These are phyloP conservation scores for Ceratobasidium sp. DNA, from an alignment of 1,284 basidiomycete species.

Conservation along the genomic window DNA sequence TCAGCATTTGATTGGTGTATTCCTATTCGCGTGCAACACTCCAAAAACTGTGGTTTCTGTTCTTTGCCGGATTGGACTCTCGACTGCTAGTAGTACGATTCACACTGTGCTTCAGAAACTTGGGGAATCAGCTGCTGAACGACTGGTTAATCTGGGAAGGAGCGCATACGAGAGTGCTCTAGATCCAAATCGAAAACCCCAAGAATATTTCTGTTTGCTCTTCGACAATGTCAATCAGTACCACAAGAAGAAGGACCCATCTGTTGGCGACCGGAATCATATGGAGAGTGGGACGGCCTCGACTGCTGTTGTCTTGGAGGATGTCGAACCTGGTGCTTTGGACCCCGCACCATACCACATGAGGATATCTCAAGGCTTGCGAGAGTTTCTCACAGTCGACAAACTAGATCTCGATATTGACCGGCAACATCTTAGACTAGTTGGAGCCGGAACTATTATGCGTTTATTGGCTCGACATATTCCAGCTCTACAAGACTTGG, in stretches of 20 bases:
- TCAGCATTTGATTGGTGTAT: background rate
- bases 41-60: conserved; percentile 2
- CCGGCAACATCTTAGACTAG: background rate
- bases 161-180: background rate
- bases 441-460: conserved; percentile 15
- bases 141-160: background rate
- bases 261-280: background rate
- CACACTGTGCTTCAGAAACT: no score
- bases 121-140: background rate
- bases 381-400: background rate
- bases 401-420: conserved; percentile 3
- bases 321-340: conserved; percentile 17
- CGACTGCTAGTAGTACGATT: background rate
- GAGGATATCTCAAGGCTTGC: background rate
- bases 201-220: conserved; percentile 5
- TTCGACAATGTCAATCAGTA: conserved; percentile 31
- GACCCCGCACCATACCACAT: conserved; percentile 11
- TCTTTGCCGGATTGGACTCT: background rate
- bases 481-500: background rate
- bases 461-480: background rate
- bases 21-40: conserved; percentile 21
- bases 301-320: conserved; percentile 18
- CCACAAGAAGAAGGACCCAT: background rate
- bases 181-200: background rate
- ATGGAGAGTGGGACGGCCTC: conserved; percentile 16